Conservation (phyloP, 345 rosid species). For the Salix arbutifolia region DNA sequence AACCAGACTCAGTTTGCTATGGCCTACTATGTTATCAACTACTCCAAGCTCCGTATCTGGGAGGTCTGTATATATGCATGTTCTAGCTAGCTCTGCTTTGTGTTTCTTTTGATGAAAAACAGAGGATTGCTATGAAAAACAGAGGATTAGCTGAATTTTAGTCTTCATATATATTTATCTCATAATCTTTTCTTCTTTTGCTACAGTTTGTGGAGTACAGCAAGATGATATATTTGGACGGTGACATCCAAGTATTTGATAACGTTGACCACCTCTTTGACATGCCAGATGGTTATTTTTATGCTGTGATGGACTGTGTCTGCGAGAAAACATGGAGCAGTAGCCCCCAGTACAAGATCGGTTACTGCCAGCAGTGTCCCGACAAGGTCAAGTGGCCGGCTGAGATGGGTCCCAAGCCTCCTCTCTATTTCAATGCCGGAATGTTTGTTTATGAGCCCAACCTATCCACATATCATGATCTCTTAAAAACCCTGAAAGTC, state of each 20-base stretch:
- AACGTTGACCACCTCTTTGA: conserved; percentile 71
- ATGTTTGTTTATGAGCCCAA: conserved; percentile 77
- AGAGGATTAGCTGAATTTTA: neutral
- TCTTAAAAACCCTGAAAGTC: conserved; percentile 40
- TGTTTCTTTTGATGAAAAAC: neutral
- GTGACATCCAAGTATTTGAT: conserved; percentile 74
- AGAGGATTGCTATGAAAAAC: neutral
- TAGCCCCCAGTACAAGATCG: conserved; percentile 52
- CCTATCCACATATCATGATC: conserved; percentile 44
- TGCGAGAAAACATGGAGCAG: conserved; percentile 76
- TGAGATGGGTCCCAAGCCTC: conserved; percentile 58
- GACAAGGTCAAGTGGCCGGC: conserved; percentile 56
- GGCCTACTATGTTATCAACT: conserved; percentile 78
- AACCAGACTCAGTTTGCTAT: conserved; percentile 64
- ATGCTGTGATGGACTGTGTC: conserved; percentile 78
- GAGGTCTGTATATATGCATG: conserved; percentile 46
- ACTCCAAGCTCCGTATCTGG: conserved; percentile 87
- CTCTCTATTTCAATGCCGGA: conserved; percentile 76
- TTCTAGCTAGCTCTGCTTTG: neutral
- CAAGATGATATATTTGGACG: conserved; percentile 81
- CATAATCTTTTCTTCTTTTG: conserved; percentile 29
- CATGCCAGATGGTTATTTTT: conserved; percentile 50
- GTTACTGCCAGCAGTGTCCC: conserved; percentile 82
- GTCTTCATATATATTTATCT: neutral
- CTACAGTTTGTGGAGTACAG: conserved; percentile 55